These are phyloP conservation scores for Cryphonectria parasitica DNA, from an alignment of 2,329 filamentous ascomycete genomes.

Conservation along the genomic window DNA sequence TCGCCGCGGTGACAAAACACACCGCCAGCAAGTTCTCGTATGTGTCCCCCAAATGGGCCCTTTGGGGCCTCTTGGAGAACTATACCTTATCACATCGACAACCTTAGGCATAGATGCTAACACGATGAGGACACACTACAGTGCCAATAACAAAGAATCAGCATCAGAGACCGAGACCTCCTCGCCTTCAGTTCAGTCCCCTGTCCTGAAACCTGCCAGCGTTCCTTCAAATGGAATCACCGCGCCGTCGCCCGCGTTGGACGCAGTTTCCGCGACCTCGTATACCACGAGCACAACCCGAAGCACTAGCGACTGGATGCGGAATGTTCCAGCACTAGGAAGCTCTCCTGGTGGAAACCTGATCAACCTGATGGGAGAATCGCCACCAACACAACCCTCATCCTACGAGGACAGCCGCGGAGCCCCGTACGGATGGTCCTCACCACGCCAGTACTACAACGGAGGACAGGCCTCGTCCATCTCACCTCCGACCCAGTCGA, in stretches of 20 bases:
- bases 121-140: constrained; percentile 35
- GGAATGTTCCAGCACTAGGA: constrained; percentile 44
- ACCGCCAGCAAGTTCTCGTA: constrained; percentile 57
- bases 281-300: constrained; percentile 52
- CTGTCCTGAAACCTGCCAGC: constrained; percentile 49
- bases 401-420: constrained; percentile 54
- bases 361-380: constrained; percentile 56
- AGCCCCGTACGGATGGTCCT: constrained; percentile 51
- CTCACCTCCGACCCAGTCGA: constrained; percentile 41
- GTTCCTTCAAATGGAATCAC: constrained; percentile 47
- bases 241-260: constrained; percentile 51
- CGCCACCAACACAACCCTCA: constrained; percentile 56
- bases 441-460: constrained; percentile 49
- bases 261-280: constrained; percentile 53
- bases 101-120: constrained; percentile 32
- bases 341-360: constrained; percentile 56
- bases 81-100: constrained; percentile 30
- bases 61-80: constrained; percentile 34
- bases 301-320: constrained; percentile 53
- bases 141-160: constrained; percentile 37
- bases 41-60: constrained; percentile 35
- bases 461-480: constrained; percentile 49
- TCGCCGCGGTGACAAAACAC: constrained; percentile 58
- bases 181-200: constrained; percentile 49
- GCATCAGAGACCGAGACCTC: constrained; percentile 49